phyloP scores from a whole-genome alignment of 768 basidiomycete genomes.

The Agaricus blazei region DNA sequence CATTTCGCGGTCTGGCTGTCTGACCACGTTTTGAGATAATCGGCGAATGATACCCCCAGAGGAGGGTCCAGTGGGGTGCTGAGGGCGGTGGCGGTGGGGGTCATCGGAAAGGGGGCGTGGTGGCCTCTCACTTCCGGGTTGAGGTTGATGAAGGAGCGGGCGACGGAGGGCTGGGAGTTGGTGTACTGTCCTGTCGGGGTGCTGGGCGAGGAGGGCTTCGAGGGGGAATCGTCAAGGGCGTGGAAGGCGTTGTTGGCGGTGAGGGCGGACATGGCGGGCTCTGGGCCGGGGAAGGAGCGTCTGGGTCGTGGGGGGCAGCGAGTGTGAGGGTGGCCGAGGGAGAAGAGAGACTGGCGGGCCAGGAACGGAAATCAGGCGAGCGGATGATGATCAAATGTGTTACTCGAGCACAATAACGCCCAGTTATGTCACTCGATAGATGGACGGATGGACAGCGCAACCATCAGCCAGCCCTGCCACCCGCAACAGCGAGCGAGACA shows the following conservation, averaged over 20 bases:
- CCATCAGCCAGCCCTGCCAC: not conserved
- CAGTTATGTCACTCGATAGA: no score
- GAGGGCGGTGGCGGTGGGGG: slow-evolving; percentile 25
- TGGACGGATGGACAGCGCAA: not conserved
- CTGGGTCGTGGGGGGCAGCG: not conserved
- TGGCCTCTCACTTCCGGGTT: slow-evolving; percentile 34
- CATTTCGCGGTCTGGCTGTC: slow-evolving; percentile 72
- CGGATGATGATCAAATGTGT: not conserved
- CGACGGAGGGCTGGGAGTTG: slow-evolving; percentile 21
- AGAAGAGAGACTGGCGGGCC: slow-evolving; percentile 2
- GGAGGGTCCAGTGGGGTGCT: slow-evolving; percentile 49
- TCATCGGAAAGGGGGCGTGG: slow-evolving; percentile 34
- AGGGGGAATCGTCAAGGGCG: slow-evolving; percentile 30
- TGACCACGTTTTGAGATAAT: slow-evolving; percentile 67
- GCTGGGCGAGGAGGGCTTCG: slow-evolving; percentile 39
- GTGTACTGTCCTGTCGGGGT: slow-evolving; percentile 37
- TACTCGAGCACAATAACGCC: not conserved
- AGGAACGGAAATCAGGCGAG: not conserved
- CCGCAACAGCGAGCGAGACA: not conserved
- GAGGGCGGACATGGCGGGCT: slow-evolving; percentile 25
- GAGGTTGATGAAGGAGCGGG: slow-evolving; percentile 37
- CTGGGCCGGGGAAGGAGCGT: not conserved
- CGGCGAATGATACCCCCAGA: slow-evolving; percentile 49
- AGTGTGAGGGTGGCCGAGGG: slow-evolving; percentile 2
- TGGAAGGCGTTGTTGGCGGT: slow-evolving; percentile 22